Evolutionary conservation across 805 yeast species (phyloP).

Genomic region (Monosporozyma yasuniensis): DNA sequence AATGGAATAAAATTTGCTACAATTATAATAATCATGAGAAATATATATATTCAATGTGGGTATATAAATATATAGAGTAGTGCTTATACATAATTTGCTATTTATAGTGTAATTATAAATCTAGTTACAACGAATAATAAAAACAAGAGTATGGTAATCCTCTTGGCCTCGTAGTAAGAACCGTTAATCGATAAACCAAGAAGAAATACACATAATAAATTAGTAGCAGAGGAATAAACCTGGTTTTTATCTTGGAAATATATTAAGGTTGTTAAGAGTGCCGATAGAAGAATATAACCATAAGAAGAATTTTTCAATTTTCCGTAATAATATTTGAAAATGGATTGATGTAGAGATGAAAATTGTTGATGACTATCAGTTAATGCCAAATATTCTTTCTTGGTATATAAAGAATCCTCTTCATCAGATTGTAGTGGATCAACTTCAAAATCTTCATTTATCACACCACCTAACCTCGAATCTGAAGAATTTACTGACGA

Average conservation of each 20-base stretch:
- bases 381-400: neutral
- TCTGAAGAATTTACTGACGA: neutral
- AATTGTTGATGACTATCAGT: neutral
- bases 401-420: neutral
- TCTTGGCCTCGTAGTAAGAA: neutral
- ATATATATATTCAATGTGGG: neutral
- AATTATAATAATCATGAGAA: neutral
- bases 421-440: neutral
- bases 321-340: neutral
- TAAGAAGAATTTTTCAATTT: neutral
- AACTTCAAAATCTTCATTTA: neutral
- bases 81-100: neutral
- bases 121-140: neutral
- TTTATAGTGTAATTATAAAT: neutral
- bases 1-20: constrained; percentile 21
- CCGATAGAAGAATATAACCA: neutral
- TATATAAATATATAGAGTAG: neutral
- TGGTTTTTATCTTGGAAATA: neutral
- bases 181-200: neutral
- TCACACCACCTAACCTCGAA: neutral
- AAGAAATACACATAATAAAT: neutral
- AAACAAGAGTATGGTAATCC: neutral
- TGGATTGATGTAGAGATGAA: neutral
- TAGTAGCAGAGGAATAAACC: neutral
- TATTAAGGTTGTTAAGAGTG: neutral